Evolutionary conservation across 2,329 filamentous ascomycete species (phyloP), one percentile per base, ranked within the genome.

Genomic region (Cadophora sp.): DNA sequence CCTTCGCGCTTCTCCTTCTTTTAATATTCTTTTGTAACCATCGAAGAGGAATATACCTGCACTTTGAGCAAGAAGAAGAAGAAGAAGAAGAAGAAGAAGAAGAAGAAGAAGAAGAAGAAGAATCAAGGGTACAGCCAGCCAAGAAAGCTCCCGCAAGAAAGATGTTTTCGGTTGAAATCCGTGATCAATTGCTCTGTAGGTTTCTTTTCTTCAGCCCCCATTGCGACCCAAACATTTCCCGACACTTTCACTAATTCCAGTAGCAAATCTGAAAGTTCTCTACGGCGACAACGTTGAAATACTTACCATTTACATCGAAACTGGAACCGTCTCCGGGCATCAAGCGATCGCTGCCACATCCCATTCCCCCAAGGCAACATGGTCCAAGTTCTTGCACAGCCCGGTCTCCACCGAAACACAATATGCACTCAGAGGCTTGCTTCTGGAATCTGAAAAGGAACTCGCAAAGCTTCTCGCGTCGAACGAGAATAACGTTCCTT

Each of bases 261-360:
- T 30, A 67, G 60, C 60, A 24, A 67, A 67, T 47, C 60, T 67
- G 45, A 64, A 66, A 61, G 55, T 43, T 56, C 58, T 66, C 48
- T 66, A 66, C 45, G 50, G 58, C 5, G 20, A 22, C 14, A 27
- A 58, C n/a, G 51, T 58, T 27, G 58, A 66, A 62, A 45, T 66
- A 47, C 11, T 62, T 16, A 66, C 64, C 36, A 51, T 62, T 24
- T 39, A 33, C 20, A 4, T 24, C 27, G 14, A 59, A 39, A 59
- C 43, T 22, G 22, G 20, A 53, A 41, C 5, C n/a, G 9, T 27
- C 24, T 13, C 24, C 11, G 30, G 20, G 24, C 27, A 61, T 56
- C 59, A 66, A 66, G 64, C 64, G 9, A 27, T 66, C 24, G 58
- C 64, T 24, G 13, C 58, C 16, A 62, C 16, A 18, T 62, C 61